A percentile compares a stretch with the other conserved stretches of the same genome.
Evolutionary conservation across 768 basidiomycete species (phyloP).

Genomic region (Mycena leptocephala): DNA sequence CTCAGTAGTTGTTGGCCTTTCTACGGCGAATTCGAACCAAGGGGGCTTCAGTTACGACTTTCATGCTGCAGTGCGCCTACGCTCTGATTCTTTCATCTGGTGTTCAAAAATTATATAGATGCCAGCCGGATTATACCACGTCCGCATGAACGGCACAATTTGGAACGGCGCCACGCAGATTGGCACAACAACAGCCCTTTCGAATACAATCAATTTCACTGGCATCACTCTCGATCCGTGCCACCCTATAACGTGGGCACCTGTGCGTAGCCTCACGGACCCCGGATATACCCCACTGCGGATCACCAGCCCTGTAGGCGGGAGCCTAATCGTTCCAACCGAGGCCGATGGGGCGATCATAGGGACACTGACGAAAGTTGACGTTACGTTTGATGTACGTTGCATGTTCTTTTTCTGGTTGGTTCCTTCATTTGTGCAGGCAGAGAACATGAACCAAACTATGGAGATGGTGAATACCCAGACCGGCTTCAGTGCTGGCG

Average conservation of each 20-base stretch:
- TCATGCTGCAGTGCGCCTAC: too few species aligned
- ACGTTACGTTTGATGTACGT: neutral
- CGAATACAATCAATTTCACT: neutral
- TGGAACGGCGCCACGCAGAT: too few species aligned
- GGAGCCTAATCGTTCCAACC: neutral
- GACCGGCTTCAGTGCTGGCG: neutral
- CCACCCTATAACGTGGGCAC: neutral
- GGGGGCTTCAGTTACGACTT: too few species aligned
- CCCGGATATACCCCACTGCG: neutral
- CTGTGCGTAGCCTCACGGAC: neutral
- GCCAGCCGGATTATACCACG: too few species aligned
- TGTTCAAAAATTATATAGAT: too few species aligned
- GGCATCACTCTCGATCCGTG: neutral
- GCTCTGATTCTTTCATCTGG: too few species aligned
- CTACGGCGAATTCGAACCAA: too few species aligned
- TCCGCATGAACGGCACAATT: too few species aligned
- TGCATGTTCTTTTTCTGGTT: neutral
- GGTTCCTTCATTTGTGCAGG: neutral
- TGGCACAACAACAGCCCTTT: too few species aligned
- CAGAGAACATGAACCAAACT: neutral
- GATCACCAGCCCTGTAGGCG: neutral
- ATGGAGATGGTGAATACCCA: neutral
- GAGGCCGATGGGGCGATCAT: neutral
- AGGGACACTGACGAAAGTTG: neutral
- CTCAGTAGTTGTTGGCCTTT: too few species aligned